These are phyloP conservation scores for Aspergillus eucalypticola DNA, from an alignment of 2,329 filamentous ascomycete genomes.

Conservation along the genomic window DNA sequence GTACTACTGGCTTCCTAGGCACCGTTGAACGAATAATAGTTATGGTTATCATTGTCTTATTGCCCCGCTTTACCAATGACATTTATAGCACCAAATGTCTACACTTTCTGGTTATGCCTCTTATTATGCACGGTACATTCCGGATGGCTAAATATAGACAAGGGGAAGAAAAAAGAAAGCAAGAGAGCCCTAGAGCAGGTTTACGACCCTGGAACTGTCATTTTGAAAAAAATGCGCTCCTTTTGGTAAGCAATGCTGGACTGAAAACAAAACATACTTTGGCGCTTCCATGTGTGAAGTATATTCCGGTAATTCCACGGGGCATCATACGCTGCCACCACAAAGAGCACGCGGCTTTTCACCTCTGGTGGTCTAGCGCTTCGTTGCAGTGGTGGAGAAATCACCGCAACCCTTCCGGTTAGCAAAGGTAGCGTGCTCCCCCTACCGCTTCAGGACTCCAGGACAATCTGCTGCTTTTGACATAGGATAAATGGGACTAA, in stretches of 20 bases:
- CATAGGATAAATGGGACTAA: no score
- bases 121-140: background rate
- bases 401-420: background rate
- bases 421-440: background rate
- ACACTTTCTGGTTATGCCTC: background rate
- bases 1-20: background rate
- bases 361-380: background rate
- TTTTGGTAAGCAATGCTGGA: background rate
- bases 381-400: background rate
- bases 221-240: background rate
- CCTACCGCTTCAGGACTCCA: background rate
- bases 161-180: background rate
- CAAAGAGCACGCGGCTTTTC: background rate
- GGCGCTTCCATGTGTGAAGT: background rate
- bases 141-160: background rate
- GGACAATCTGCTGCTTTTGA: no score
- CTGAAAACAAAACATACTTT: background rate
- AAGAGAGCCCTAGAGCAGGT: background rate
- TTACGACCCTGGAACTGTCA: background rate
- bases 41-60: background rate
- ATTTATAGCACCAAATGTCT: background rate
- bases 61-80: background rate
- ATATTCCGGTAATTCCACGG: background rate
- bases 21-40: conserved; percentile 1
- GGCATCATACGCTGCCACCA: background rate